Evolutionary conservation across 2,329 filamentous ascomycete species (phyloP).

Genomic region (Claviceps africana): DNA sequence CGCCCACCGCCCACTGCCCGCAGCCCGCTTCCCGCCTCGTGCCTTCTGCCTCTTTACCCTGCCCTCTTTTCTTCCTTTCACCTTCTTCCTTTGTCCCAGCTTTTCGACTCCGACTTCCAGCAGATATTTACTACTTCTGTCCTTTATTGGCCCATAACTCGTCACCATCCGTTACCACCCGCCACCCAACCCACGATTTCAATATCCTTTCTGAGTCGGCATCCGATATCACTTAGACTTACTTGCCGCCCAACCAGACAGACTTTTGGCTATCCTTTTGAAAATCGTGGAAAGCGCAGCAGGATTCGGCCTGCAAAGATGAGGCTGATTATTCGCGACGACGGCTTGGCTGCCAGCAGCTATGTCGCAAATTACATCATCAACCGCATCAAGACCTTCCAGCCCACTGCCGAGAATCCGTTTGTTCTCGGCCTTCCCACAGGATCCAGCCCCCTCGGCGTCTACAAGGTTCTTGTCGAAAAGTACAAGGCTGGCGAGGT

Average conservation of each 20-base stretch:
- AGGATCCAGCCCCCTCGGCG: conserved; percentile 63
- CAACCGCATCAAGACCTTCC: conserved; percentile 65
- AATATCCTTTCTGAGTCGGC: neutral
- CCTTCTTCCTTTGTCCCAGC: neutral
- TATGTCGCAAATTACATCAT: conserved; percentile 76
- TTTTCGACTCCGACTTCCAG: neutral
- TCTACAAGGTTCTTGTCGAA: conserved; percentile 64
- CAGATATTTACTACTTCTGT: neutral
- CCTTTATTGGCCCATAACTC: neutral
- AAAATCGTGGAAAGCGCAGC: conserved; percentile 5
- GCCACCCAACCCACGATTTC: neutral
- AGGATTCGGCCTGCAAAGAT: conserved; percentile 28
- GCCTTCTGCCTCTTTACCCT: neutral
- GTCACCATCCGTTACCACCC: no score
- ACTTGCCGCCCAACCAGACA: neutral
- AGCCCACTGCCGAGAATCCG: conserved; percentile 55
- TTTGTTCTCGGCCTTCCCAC: conserved; percentile 78
- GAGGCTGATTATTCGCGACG: conserved; percentile 73
- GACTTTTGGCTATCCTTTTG: neutral
- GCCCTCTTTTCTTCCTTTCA: neutral
- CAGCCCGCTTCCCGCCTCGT: neutral
- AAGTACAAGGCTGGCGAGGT: conserved; percentile 53
- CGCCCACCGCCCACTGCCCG: no score
- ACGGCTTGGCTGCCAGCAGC: conserved; percentile 51
- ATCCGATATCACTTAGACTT: neutral